Percentiles rank a stretch among this genome's conserved stretches.
These are phyloP conservation scores for Pestalotiopsis sp. DNA, from an alignment of 2,329 filamentous ascomycete species.

Conservation along the genomic window DNA sequence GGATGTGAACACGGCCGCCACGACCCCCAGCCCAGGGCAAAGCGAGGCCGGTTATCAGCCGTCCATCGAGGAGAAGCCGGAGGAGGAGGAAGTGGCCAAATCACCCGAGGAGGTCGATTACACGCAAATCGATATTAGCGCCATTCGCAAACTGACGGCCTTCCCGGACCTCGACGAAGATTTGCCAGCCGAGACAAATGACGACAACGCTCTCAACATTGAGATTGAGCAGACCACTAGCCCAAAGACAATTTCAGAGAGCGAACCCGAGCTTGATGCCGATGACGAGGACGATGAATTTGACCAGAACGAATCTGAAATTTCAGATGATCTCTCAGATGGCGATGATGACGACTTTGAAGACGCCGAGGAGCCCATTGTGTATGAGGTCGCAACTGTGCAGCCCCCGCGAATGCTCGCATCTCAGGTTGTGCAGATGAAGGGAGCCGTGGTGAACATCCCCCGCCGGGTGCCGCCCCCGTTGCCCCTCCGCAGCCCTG, in stretches of 20 bases:
- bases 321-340: slow-evolving; percentile 50
- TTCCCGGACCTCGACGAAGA: slow-evolving; percentile 38
- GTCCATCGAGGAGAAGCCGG: slow-evolving; percentile 43
- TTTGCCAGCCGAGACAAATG: slow-evolving; percentile 17
- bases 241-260: slow-evolving; percentile 11
- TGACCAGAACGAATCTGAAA: slow-evolving; percentile 44
- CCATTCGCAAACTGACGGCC: slow-evolving; percentile 48
- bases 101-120: slow-evolving; percentile 59
- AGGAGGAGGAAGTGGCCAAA: slow-evolving; percentile 25
- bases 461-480: slow-evolving; percentile 78
- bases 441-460: slow-evolving; percentile 82
- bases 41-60: slow-evolving; percentile 51
- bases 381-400: slow-evolving; percentile 67
- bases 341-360: slow-evolving; percentile 49
- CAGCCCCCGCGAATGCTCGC: slow-evolving; percentile 59
- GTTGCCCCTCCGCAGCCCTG: slow-evolving; percentile 76
- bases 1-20: slow-evolving; percentile 54
- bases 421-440: slow-evolving; percentile 69
- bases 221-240: slow-evolving; percentile 6
- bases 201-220: slow-evolving; percentile 1
- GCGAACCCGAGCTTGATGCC: slow-evolving; percentile 24
- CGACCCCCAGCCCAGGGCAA: slow-evolving; percentile 55
- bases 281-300: slow-evolving; percentile 36
- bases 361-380: slow-evolving; percentile 62
- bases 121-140: slow-evolving; percentile 58